These are phyloP conservation scores for Cytospora piceicola DNA, from an alignment of 2,329 filamentous ascomycete species.

Conservation along the genomic window DNA sequence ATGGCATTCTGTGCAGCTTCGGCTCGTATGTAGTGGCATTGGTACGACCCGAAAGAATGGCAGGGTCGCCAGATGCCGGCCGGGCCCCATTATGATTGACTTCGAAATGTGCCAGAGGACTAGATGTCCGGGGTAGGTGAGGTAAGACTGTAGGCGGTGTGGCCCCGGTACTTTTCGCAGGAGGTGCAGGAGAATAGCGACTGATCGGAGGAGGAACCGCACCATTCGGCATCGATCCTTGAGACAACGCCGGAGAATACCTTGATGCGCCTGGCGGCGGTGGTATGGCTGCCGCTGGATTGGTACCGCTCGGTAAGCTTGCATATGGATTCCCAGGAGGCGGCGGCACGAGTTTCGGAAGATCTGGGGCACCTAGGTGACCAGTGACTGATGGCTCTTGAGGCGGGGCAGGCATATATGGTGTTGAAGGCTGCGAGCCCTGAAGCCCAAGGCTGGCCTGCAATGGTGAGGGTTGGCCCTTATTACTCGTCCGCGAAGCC, in stretches of 20 bases:
- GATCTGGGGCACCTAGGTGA: conserved; percentile 35
- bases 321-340: conserved; percentile 59
- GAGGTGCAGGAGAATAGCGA: conserved; percentile 59
- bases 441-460: conserved; percentile 42
- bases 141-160: conserved; percentile 51
- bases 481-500: conserved; percentile 56
- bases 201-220: conserved; percentile 43
- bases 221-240: conserved; percentile 43
- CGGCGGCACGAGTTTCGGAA: conserved; percentile 55
- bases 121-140: conserved; percentile 67
- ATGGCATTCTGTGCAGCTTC: conserved; percentile 57
- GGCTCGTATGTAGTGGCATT: conserved; percentile 59
- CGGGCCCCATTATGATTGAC: conserved; percentile 48
- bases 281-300: conserved; percentile 35
- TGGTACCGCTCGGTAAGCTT: conserved; percentile 43
- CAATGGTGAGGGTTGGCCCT: conserved; percentile 47
- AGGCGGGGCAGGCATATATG: conserved; percentile 30
- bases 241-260: conserved; percentile 65
- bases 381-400: conserved; percentile 28
- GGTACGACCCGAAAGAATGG: conserved; percentile 51
- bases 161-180: conserved; percentile 45
- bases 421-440: conserved; percentile 32
- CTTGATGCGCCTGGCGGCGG: conserved; percentile 44
- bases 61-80: conserved; percentile 43
- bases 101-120: conserved; percentile 68